Evolutionary conservation across 345 rosid genomes (phyloP), one percentile per base, ranked within the genome.

Genomic region (Brassica juncea): DNA sequence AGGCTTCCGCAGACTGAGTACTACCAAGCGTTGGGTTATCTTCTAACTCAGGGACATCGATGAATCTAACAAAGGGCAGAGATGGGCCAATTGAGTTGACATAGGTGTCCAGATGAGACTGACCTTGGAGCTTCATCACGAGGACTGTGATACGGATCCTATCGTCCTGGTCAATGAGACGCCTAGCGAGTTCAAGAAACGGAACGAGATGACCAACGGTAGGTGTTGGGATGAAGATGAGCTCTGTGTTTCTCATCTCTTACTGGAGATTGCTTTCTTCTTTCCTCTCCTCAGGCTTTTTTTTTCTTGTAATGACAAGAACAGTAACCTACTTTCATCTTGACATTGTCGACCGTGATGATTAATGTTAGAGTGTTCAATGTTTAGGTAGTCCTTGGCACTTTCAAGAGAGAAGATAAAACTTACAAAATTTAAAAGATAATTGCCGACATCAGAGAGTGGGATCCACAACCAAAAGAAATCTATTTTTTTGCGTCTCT

Each of bases 181-280:
- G 77, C 52, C 71, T 84, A 2, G 89, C 85, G 11, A 91, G 81
- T 61, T 88, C 90, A 10, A 87, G 28, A 63, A 82, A 34, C 2
- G 90, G 81, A 12, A 82, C 81, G 25, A 84, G 59, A 86, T 91
- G 92, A 58, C 91, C 86, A 37, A 82, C 67, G 1, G 70, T 47
- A 6, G 81, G 84, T 61, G 71, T 61, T 32, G 81, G 81, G 11
- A 77, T 77, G 75, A 82, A 72, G 75, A 82, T 73, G 52, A 82
- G 71, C 77, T 82, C 81, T 68, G 39, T 6, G 19, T 72, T 77
- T 35, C 66, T 77, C 78, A 71, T 76, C 28, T 65, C 57, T 37
- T 0, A 14, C 15, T 42, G 30, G 8, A 25, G 60, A 69, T 2
- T 68, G 27, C 6, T 67, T 44, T 16, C 42, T 1, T 74, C 8